A percentile compares a stretch with the other conserved stretches of the same genome.
phyloP scores from a whole-genome alignment of 2,329 filamentous ascomycete genomes.

The Botrytis sinoallii region DNA sequence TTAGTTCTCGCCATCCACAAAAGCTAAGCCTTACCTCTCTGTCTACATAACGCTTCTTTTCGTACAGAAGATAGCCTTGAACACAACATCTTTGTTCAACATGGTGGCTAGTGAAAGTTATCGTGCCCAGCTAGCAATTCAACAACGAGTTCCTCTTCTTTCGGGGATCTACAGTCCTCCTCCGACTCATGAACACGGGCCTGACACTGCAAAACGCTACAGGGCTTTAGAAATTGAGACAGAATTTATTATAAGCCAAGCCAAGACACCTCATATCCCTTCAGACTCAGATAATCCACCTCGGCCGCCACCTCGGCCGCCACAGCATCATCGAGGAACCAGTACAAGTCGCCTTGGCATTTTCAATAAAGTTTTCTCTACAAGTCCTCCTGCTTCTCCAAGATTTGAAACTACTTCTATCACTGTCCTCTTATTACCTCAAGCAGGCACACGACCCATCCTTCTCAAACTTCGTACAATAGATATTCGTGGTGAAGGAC shows the following conservation, averaged over 20 bases:
- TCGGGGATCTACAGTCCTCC: slow-evolving; percentile 9
- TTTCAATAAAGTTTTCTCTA: slow-evolving; percentile 15
- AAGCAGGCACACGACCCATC: slow-evolving; percentile 7
- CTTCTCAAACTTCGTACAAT: slow-evolving; percentile 17
- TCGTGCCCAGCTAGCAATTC: background rate
- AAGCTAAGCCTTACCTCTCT: slow-evolving; percentile 7
- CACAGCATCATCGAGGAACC: background rate
- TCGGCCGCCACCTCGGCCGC: background rate
- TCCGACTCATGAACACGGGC: background rate
- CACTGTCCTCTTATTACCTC: slow-evolving; percentile 12
- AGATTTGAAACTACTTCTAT: slow-evolving; percentile 12
- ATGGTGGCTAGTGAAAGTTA: background rate
- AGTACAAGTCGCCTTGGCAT: background rate
- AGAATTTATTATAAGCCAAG: slow-evolving; percentile 12
- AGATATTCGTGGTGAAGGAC: slow-evolving; percentile 13
- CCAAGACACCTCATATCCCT: background rate
- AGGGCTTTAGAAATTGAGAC: background rate
- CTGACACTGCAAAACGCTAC: slow-evolving; percentile 9
- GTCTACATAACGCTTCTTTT: background rate
- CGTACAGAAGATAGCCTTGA: background rate
- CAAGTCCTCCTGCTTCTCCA: slow-evolving; percentile 7
- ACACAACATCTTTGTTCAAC: background rate
- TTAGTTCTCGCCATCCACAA: background rate
- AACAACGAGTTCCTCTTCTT: slow-evolving; percentile 4
- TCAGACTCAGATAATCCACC: background rate